A percentile compares a stretch with the other conserved stretches of the same genome.
Evolutionary conservation across 192 early-diverging fungal species (phyloP).

Genomic region (Dimargaris verticillata): DNA sequence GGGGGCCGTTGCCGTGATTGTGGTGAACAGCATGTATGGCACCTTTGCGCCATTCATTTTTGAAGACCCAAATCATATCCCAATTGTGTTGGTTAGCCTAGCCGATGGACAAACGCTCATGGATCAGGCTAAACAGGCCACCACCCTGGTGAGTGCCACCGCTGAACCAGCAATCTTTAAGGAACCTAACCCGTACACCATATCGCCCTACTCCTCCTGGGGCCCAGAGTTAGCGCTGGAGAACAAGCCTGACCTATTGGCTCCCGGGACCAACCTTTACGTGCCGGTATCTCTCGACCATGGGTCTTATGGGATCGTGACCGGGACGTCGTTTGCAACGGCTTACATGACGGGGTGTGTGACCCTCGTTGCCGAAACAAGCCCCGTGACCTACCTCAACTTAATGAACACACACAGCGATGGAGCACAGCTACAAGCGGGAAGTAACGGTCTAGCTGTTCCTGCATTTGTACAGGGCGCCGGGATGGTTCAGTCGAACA

Average conservation of each 20-base stretch:
- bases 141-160: not conserved
- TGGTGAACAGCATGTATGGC: not conserved
- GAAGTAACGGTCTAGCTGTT: too few species aligned
- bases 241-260: not conserved
- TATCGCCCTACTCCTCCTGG: not conserved
- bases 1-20: not conserved
- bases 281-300: not conserved
- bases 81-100: not conserved
- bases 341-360: not conserved
- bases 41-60: not conserved
- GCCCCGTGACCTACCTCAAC: too few species aligned
- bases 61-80: not conserved
- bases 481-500: too few species aligned
- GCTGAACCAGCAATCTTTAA: not conserved
- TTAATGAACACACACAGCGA: too few species aligned
- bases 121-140: not conserved
- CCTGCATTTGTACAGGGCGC: too few species aligned
- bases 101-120: not conserved
- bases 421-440: too few species aligned
- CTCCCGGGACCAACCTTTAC: not conserved
- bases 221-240: not conserved
- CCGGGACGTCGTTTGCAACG: slow-evolving; percentile 1
- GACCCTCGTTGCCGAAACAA: not conserved
- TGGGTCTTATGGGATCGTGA: not conserved
- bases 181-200: not conserved